Conservation (phyloP, 2,329 filamentous ascomycete species). For the Colletotrichum karsti region DNA sequence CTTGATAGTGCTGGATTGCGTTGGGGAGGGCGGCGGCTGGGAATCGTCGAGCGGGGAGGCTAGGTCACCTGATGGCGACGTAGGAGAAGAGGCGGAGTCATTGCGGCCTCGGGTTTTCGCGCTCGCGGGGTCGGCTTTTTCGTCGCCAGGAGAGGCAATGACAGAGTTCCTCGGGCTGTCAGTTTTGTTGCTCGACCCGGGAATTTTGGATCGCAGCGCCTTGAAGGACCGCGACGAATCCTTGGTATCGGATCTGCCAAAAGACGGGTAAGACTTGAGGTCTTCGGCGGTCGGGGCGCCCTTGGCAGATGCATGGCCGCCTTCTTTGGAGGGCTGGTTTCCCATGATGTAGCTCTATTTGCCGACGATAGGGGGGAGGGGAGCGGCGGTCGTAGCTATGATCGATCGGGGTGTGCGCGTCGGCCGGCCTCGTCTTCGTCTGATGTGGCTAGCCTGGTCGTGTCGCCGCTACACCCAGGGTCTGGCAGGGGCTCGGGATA, state of each 20-base stretch:
- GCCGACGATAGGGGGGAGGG: slow-evolving; percentile 3
- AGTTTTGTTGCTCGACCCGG: slow-evolving; percentile 70
- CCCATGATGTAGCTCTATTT: slow-evolving; percentile 64
- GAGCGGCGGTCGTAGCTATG: slow-evolving; percentile 10
- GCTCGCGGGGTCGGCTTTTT: slow-evolving; percentile 80
- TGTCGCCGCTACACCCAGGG: slow-evolving; percentile 29
- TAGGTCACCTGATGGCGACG: slow-evolving; percentile 44
- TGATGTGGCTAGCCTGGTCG: slow-evolving; percentile 33
- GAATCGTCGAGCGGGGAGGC: slow-evolving; percentile 58
- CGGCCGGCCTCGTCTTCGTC: slow-evolving; percentile 30
- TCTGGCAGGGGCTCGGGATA: slow-evolving; percentile 15
- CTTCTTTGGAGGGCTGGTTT: slow-evolving; percentile 75
- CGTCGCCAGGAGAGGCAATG: slow-evolving; percentile 72
- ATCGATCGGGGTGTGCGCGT: slow-evolving; percentile 20
- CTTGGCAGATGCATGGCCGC: slow-evolving; percentile 59
- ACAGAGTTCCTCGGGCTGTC: slow-evolving; percentile 86
- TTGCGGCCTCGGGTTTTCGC: slow-evolving; percentile 65
- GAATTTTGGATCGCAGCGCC: slow-evolving; percentile 89
- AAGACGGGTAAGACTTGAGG: slow-evolving; percentile 88
- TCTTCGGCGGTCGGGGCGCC: slow-evolving; percentile 56
- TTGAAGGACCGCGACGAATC: slow-evolving; percentile 90
- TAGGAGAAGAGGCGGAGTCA: slow-evolving; percentile 52
- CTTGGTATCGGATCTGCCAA: slow-evolving; percentile 91
- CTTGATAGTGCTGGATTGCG: slow-evolving; percentile 78
- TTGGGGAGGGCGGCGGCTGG: slow-evolving; percentile 83